phyloP scores from a whole-genome alignment of 1,284 basidiomycete species.

The Omphalotus olearius region DNA sequence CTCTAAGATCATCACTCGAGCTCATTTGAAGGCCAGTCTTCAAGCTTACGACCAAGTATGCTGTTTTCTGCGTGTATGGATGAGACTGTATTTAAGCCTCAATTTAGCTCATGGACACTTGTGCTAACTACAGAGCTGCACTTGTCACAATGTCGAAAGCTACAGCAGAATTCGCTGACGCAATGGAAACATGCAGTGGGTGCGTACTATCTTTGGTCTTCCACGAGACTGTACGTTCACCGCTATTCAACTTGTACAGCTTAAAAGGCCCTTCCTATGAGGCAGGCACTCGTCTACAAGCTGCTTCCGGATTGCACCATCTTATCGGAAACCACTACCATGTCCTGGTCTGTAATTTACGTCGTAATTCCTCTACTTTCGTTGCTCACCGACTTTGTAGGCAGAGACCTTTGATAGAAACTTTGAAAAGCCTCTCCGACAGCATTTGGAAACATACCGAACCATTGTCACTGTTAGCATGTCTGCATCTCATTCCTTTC shows the following conservation, averaged over 20 bases:
- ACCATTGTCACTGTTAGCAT: slow-evolving; percentile 62
- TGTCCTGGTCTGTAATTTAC: slow-evolving; percentile 60
- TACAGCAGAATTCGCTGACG: slow-evolving; percentile 83
- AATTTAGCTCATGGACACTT: slow-evolving; percentile 68
- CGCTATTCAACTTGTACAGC: slow-evolving; percentile 29
- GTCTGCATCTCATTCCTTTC: slow-evolving; percentile 6
- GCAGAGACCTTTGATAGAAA: slow-evolving; percentile 85
- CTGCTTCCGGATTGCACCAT: slow-evolving; percentile 87
- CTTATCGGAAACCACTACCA: slow-evolving; percentile 93
- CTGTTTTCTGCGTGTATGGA: slow-evolving; percentile 11
- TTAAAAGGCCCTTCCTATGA: slow-evolving; percentile 80
- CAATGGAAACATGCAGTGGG: slow-evolving; percentile 81
- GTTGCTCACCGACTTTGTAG: slow-evolving; percentile 31
- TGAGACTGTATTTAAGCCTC: slow-evolving; percentile 11
- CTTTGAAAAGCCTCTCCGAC: slow-evolving; percentile 85
- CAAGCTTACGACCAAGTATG: slow-evolving; percentile 78
- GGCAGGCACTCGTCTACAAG: slow-evolving; percentile 71
- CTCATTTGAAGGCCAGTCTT: slow-evolving; percentile 74
- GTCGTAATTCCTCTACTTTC: not conserved
- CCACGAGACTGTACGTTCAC: not conserved
- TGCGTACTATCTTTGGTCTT: slow-evolving; percentile 31
- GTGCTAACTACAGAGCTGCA: slow-evolving; percentile 81
- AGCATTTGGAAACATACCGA: slow-evolving; percentile 81
- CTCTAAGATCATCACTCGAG: slow-evolving; percentile 77
- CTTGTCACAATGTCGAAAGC: slow-evolving; percentile 82